Evolutionary conservation across 768 basidiomycete species (phyloP), one percentile per base, ranked within the genome.

Genomic region (Boletus vermiculosoides): DNA sequence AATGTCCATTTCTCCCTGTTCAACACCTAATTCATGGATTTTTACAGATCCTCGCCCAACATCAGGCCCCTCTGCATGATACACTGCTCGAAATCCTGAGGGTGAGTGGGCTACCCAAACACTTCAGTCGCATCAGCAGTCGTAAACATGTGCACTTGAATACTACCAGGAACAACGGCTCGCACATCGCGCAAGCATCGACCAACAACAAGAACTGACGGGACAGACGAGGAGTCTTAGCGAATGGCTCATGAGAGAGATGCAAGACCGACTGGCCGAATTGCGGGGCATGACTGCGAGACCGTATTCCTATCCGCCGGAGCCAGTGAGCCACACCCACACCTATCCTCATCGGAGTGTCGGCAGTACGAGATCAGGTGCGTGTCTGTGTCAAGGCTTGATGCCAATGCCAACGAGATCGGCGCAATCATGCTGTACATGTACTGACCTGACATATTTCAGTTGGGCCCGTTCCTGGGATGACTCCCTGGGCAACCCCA

Each of bases 221-320:
- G 51, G 37, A 31, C 50, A 52, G 12, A 51, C 37, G 34, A 37
- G 31, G 25, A 46, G 25, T 31, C 7, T 47, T 28, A 51, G 28
- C 8, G 56, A 58, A 45, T 59, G 58, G 58, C 25, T 59, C 5
- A 51, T 58, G 56, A 47, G 13, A 37, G 58, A 58, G 45, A 46
- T 59, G 56, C 50, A 47, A 37, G 56, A 58, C 39, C 30, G 37
- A 42, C 12, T 47, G 20, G 1, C 23, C 6, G 55, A 58, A 6
- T 37, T 52, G 50, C 50, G 49, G 33, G 20, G 30, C 28, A 50
- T 45, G 36, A 34, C n/a, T 18, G 2, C 28, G 13, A 46, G 33
- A 30, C n/a, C 7, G 33, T 16, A 51, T 42, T 5, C 36, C 10
- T 16, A 18, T 39, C 42, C 11, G 2, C 36, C 33, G 22, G 49